Evolutionary conservation across 176 grass and related monocot genomes (phyloP), one percentile per base, ranked within the genome.

Genomic region (Alopecurus myosuroides): DNA sequence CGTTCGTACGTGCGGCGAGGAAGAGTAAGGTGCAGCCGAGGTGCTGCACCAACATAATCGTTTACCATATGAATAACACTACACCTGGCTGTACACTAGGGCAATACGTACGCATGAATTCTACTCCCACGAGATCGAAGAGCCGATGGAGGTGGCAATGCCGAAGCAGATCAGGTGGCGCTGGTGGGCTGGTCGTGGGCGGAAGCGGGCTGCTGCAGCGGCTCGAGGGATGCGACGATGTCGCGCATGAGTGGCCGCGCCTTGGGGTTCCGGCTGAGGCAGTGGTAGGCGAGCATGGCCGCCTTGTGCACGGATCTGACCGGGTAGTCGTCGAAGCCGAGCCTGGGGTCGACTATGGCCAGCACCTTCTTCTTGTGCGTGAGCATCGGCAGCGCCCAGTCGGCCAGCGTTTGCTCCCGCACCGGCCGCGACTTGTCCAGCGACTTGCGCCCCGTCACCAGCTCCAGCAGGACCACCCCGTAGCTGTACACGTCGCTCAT

Each of bases 401-500:
- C 95, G 3, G 92, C 78, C 19, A 98, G 91, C 76, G 88, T 89
- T 76, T 95, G 95, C 91, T 95, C 88, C 76, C 91, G 11, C 26
- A 39, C 45, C 40, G 95, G 91, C 3, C 87, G 23, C 2, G 80
- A 88, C 81, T 91, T 84, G 82, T 98, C 95, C 23, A 98, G 85
- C 49, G 92, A 95, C 33, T 82, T 68, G 64, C 87, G 70, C 0
- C 93, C 93, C 0, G 95, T 88, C 6, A 98, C 52, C 3, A 98
- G 82, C 90, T 98, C 95, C 0, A 98, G 87, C 19, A 98, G 87
- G 22, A 98, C 95, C 0, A 98, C 95, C 23, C 95, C 95, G 28
- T 91, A 98, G 73, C 93, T 93, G 84, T 98, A 98, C 11, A 98
- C 95, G 82, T 98, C 95, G 23, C 91, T 95, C 86, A 93, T 92